Evolutionary conservation across 257 asterid species (phyloP), one percentile per base, ranked within the genome.

Genomic region (Capsicum baccatum): DNA sequence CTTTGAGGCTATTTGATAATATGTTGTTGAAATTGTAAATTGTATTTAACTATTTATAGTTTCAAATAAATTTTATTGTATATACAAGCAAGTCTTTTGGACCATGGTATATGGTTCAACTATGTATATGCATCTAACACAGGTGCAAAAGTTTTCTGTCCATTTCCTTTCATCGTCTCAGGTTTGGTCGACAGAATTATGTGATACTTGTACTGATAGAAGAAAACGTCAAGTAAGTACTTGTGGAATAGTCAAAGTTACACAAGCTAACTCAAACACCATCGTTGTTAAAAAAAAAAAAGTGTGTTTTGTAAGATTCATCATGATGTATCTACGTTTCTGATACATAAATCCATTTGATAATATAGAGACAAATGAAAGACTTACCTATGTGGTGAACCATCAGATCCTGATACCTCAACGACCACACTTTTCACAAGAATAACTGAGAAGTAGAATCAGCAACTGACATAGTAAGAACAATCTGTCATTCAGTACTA

Each of bases 401-500:
- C 62, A 50, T 50, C 47, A 21, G 13, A 76, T 8, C n/a, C 14
- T 76, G 63, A 76, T 76, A 21, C 63, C 63, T 52, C 63, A 21
- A 76, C 52, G 26, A 7, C 26, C 63, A 76, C 21, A 26, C 3
- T 21, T 26, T 74, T 19, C 47, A 74, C 62, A 50, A 52, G 81
- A 4, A 76, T 19, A 50, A 74, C 57, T 50, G 81, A 74, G 19
- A 50, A 39, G 3, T 39, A 39, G 44, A 39, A 39, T 39, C 44
- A 39, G 44, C 44, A 39, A 39, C 44, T 39, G 44, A 39, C 44
- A 39, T 39, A 13, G 59, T 10, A 47, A 73, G 19, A 50, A 74
- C 42, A 74, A 50, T 50, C 7, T 74, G 44, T 33, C 62, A 74
- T 21, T 76, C 80, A 74, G 62, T 19, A 74, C 81, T 52, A 54